A percentile compares a stretch with the other conserved stretches of the same genome.
Evolutionary conservation across 768 basidiomycete species (phyloP).

Genomic region (Lactifluus echinatus): DNA sequence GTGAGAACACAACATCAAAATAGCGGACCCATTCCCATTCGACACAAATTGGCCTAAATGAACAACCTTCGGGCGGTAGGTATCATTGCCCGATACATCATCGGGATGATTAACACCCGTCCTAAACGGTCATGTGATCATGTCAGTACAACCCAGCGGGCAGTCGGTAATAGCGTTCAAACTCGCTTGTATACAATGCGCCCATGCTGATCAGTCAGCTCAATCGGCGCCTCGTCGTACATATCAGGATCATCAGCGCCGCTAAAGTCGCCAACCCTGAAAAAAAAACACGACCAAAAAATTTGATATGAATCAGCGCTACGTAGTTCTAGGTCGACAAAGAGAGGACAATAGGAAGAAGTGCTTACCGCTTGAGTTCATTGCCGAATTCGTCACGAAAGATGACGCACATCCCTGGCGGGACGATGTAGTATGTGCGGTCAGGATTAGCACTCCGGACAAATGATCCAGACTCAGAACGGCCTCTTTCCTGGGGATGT

Average conservation of each 20-base stretch:
- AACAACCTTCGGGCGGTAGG: conserved; percentile 18
- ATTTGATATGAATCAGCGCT: background rate
- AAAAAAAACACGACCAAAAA: background rate
- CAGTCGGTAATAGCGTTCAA: too few species aligned
- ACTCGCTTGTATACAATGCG: conserved; percentile 16
- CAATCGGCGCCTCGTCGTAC: conserved; percentile 19
- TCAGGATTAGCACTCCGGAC: background rate
- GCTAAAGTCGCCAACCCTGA: conserved; percentile 19
- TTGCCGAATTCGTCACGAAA: conserved; percentile 19
- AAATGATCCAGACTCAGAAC: background rate
- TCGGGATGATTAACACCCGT: conserved; percentile 15
- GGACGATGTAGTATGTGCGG: conserved; percentile 20
- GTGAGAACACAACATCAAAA: background rate
- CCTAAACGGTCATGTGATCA: background rate
- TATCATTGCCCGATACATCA: conserved; percentile 7
- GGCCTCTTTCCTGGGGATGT: conserved; percentile 1
- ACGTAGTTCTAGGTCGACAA: background rate
- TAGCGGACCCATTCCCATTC: conserved; percentile 9
- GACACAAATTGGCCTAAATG: conserved; percentile 16
- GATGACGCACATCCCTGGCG: conserved; percentile 21
- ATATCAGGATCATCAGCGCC: background rate
- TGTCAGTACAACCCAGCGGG: too few species aligned
- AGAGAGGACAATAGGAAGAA: background rate
- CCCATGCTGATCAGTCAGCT: conserved; percentile 16
- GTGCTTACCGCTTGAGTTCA: conserved; percentile 16